phyloP scores from a whole-genome alignment of 768 basidiomycete species.

The Termitomyces sp. region DNA sequence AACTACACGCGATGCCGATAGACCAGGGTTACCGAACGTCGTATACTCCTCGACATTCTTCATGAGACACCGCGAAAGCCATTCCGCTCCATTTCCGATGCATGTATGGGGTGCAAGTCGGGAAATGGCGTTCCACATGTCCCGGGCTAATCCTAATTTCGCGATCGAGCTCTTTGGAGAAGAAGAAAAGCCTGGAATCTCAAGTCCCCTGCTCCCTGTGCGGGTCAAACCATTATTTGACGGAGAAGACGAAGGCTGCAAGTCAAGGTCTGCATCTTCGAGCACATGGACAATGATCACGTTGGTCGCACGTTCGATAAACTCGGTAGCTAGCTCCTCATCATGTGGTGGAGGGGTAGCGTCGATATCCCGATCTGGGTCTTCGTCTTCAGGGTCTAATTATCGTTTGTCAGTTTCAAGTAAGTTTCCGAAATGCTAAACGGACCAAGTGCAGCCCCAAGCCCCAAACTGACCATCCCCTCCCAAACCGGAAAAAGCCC shows the following conservation, averaged over 20 bases:
- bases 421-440: background rate
- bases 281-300: slow-evolving; percentile 44
- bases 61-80: slow-evolving; percentile 45
- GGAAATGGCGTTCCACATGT: slow-evolving; percentile 51
- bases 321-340: slow-evolving; percentile 30
- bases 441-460: slow-evolving; percentile 42
- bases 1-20: background rate
- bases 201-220: slow-evolving; percentile 9
- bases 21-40: slow-evolving; percentile 17
- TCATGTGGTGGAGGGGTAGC: slow-evolving; percentile 15
- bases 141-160: slow-evolving; percentile 52
- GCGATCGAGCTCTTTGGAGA: slow-evolving; percentile 20
- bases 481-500: slow-evolving; percentile 47
- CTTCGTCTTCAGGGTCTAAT: slow-evolving; percentile 34
- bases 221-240: slow-evolving; percentile 6
- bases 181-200: slow-evolving; percentile 7
- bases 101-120: slow-evolving; percentile 34
- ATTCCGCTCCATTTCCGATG: slow-evolving; percentile 39
- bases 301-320: slow-evolving; percentile 34
- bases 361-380: slow-evolving; percentile 32
- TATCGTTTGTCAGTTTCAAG: background rate
- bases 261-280: slow-evolving; percentile 41
- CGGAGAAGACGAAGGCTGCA: slow-evolving; percentile 16
- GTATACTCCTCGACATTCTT: slow-evolving; percentile 41
- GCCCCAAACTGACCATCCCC: slow-evolving; percentile 46